phyloP scores from a whole-genome alignment of 768 basidiomycete genomes.

The Neoboletus subvelutipes region DNA sequence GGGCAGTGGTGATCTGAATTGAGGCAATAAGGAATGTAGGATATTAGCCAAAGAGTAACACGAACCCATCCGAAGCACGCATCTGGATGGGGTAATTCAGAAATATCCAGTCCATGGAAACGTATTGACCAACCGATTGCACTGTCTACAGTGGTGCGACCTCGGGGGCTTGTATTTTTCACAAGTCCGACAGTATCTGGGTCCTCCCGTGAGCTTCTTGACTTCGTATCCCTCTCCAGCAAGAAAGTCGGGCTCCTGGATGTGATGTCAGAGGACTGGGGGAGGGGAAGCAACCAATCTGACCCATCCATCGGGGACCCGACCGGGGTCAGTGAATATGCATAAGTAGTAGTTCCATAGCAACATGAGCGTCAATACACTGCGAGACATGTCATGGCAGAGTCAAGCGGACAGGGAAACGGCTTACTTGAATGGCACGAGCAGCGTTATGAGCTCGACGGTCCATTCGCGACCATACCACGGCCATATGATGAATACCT shows the following conservation, averaged over 20 bases:
- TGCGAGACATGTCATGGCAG: constrained; percentile 31
- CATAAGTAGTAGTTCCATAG: constrained; percentile 89
- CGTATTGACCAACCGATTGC: constrained; percentile 60
- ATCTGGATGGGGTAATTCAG: constrained; percentile 42
- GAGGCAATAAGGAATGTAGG: constrained; percentile 5
- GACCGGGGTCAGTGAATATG: constrained; percentile 81
- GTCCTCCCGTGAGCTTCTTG: constrained; percentile 80
- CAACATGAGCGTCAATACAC: constrained; percentile 71
- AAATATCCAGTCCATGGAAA: neutral
- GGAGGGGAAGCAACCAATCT: constrained; percentile 19
- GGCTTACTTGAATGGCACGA: constrained; percentile 88
- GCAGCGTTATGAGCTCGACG: constrained; percentile 69
- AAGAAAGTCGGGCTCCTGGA: constrained; percentile 66
- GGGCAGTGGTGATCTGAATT: constrained; percentile 83
- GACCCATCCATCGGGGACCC: constrained; percentile 79
- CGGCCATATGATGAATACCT: constrained; percentile 89
- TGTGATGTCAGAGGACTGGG: constrained; percentile 5
- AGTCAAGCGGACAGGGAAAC: neutral
- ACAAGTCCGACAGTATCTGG: constrained; percentile 87
- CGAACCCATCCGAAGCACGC: constrained; percentile 88
- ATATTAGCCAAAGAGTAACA: neutral
- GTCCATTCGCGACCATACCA: constrained; percentile 83
- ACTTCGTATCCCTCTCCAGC: constrained; percentile 78
- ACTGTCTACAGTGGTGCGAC: constrained; percentile 90
- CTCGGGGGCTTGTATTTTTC: constrained; percentile 82